Conservation (phyloP, 2,329 filamentous ascomycete species). For the Colletotrichum kahawae region DNA sequence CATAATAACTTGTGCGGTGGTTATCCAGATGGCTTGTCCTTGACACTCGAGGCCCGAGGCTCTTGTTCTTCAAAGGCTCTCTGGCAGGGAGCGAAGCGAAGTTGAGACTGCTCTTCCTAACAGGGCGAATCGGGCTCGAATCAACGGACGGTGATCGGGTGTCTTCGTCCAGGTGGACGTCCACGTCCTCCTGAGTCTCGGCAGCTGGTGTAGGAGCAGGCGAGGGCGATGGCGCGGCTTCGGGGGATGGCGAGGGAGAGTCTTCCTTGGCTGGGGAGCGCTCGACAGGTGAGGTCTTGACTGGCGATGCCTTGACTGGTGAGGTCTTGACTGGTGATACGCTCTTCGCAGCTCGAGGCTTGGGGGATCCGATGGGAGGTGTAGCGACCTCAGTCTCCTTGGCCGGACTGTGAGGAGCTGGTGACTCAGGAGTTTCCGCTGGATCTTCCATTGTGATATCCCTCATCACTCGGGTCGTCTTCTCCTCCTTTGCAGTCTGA, state of each 20-base stretch:
- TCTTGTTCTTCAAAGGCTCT: conserved; percentile 88
- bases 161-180: conserved; percentile 47
- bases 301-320: not conserved
- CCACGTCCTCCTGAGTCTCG: conserved; percentile 12
- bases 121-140: conserved; percentile 76
- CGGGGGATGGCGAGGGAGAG: conserved; percentile 18
- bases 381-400: not conserved
- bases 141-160: conserved; percentile 68
- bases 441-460: conserved; percentile 15
- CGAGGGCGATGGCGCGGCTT: not conserved
- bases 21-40: conserved; percentile 81
- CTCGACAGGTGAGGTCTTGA: conserved; percentile 23
- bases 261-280: conserved; percentile 28
- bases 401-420: conserved; percentile 23
- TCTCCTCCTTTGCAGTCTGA: conserved; percentile 50
- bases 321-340: conserved; percentile 26
- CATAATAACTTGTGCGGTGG: conserved; percentile 75
- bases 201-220: not conserved
- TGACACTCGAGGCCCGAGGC: conserved; percentile 74
- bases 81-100: conserved; percentile 92
- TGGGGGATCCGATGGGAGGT: conserved; percentile 23
- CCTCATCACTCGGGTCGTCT: conserved; percentile 32
- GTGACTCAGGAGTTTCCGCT: conserved; percentile 21
- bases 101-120: conserved; percentile 92
- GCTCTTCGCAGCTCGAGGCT: conserved; percentile 24